Percentiles rank a stretch among this genome's conserved stretches.
Conservation (phyloP, 2,329 filamentous ascomycete species). For the Rachicladosporium sp. region DNA sequence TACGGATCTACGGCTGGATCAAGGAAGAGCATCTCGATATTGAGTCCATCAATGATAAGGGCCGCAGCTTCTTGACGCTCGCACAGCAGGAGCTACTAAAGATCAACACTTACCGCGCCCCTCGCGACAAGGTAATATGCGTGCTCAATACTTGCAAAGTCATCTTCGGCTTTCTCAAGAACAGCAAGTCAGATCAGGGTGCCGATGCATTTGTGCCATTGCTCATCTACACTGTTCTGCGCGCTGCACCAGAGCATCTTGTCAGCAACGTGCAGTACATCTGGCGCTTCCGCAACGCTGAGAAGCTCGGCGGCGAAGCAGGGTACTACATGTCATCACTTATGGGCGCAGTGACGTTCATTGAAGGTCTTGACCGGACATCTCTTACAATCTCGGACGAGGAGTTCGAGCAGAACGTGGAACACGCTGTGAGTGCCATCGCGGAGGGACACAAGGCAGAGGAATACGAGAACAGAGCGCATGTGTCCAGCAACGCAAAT, state of each 20-base stretch:
- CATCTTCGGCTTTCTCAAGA: constrained; percentile 88
- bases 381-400: constrained; percentile 86
- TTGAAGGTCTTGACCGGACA: constrained; percentile 91
- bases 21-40: constrained; percentile 90
- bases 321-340: constrained; percentile 96
- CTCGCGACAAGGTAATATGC: constrained; percentile 95
- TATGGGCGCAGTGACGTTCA: constrained; percentile 90
- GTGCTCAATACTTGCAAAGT: constrained; percentile 98
- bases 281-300: constrained; percentile 88
- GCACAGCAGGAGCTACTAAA: constrained; percentile 93
- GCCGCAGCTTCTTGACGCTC: constrained; percentile 73
- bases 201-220: constrained; percentile 93
- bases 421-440: constrained; percentile 87
- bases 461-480: constrained; percentile 29
- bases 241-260: constrained; percentile 86
- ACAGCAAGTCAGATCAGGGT: constrained; percentile 84
- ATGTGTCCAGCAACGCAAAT: constrained; percentile 3
- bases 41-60: constrained; percentile 68
- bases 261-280: constrained; percentile 99
- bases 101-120: constrained; percentile 94
- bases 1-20: constrained; percentile 93
- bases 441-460: constrained; percentile 69
- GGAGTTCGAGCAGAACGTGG: constrained; percentile 93
- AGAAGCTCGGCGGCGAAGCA: constrained; percentile 93
- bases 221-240: constrained; percentile 88